phyloP scores from a whole-genome alignment of 305 asterid genomes.

The Euphrasia arctica region DNA sequence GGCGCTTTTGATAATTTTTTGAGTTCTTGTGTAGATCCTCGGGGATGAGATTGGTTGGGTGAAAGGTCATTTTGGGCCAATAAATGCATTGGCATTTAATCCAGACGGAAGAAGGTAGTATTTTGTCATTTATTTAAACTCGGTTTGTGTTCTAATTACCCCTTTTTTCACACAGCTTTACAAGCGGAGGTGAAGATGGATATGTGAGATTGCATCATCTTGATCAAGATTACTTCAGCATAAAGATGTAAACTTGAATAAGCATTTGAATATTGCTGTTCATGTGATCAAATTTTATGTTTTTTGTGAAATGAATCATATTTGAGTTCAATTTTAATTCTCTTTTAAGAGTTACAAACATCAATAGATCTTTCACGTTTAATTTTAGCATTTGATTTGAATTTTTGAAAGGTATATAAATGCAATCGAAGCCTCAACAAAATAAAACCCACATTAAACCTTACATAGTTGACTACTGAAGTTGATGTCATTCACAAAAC shows the following conservation, averaged over 20 bases:
- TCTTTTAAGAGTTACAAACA: background rate
- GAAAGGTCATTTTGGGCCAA: constrained; percentile 94
- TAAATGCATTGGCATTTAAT: constrained; percentile 91
- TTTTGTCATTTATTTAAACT: no score
- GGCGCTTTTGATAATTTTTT: constrained; percentile 15
- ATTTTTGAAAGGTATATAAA: no score
- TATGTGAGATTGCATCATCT: constrained; percentile 86
- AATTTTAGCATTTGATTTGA: background rate
- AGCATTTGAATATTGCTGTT: background rate
- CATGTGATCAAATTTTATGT: no score
- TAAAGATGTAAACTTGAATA: constrained; percentile 47
- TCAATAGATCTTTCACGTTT: no score
- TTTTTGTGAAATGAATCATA: no score
- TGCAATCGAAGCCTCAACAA: no score
- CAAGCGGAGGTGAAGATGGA: constrained; percentile 98
- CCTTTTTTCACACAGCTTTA: constrained; percentile 35
- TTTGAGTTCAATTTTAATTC: background rate
- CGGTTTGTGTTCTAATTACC: constrained; percentile 7
- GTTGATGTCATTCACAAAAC: background rate
- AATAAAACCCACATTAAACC: no score
- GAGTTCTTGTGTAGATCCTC: constrained; percentile 52
- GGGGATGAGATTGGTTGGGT: constrained; percentile 91
- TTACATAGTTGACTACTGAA: no score
- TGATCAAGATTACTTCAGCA: constrained; percentile 81
- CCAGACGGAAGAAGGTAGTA: constrained; percentile 87